Base-by-base conservation (phyloP, 495 filamentous ascomycete species). In the Hapsidospora chrysogenum region DNA sequence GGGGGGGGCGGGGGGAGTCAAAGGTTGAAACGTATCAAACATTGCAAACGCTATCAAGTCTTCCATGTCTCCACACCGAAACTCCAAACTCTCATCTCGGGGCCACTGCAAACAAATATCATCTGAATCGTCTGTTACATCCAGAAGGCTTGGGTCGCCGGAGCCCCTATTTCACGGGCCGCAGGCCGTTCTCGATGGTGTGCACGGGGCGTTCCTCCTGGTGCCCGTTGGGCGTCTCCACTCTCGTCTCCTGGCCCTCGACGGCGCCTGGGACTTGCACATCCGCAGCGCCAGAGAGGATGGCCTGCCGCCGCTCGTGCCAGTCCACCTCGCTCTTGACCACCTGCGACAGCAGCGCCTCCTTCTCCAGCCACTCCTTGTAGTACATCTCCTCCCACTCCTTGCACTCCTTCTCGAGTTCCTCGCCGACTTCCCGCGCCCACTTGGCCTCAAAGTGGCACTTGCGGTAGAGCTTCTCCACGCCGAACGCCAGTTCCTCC, bases 351-450 rank as follows among this genome's bases (percentile, higher is more conserved):
- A 74, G 50, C 14, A 76, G 50, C 18, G 63, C 54, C 49, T 95
- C 85, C 53, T 95, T 97, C 51, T 78, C 77, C 2, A 72, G 53
- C 83, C 85, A 96, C 41, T 89, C 80, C 18, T 76, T 61, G 53
- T 74, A 74, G 40, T 80, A 70, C 41, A 68, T 55, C 30, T 69
- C 70, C 47, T 83, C 74, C 44, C 81, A 59, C 15, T 50, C 57
- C 38, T 76, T 76, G 58, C 71, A 69, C 32, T 86, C 74, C 1
- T 49, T 52, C 28, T 64, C 64, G 25, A 96, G 53, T 23, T 65
- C 54, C 17, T 71, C 64, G 10, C 61, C 55, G 32, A 89, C 86
- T 36, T 76, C 65, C 51, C 80, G 70, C 1, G 78, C 76, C 85
- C 86, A 93, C 37, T 72, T 68, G 11, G 92, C 60, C 48, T 93